phyloP scores from a whole-genome alignment of 1,139 yeast genomes.

The Pneumocystis sp. region DNA sequence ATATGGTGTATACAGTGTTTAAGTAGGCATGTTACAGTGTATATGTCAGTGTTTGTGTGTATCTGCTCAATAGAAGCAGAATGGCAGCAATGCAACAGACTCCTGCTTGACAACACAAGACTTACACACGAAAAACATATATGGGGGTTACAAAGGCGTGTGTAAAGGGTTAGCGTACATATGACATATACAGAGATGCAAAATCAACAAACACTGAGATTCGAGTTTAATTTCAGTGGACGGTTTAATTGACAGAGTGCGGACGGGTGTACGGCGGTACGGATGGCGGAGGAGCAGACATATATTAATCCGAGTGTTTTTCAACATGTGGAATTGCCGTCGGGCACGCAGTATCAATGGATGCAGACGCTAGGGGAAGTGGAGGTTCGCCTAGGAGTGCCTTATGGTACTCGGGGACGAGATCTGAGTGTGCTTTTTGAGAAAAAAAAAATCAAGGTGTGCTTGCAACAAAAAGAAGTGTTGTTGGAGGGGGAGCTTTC shows the following conservation, averaged over 20 bases:
- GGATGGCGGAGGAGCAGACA: neutral
- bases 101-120: too few species aligned
- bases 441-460: slow-evolving; percentile 19
- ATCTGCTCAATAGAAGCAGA: too few species aligned
- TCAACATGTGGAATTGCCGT: slow-evolving; percentile 15
- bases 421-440: slow-evolving; percentile 21
- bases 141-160: neutral
- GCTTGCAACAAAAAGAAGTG: slow-evolving; percentile 18
- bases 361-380: slow-evolving; percentile 31
- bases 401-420: slow-evolving; percentile 26
- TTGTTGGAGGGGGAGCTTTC: slow-evolving; percentile 25
- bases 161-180: too few species aligned
- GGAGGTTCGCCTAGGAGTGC: slow-evolving; percentile 25
- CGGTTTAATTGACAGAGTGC: too few species aligned
- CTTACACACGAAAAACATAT: too few species aligned
- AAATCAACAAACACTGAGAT: too few species aligned
- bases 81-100: too few species aligned
- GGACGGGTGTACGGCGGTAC: neutral
- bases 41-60: too few species aligned
- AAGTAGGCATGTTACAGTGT: too few species aligned
- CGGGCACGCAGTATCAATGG: slow-evolving; percentile 21
- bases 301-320: neutral
- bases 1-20: too few species aligned
- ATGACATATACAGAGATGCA: neutral
- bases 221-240: neutral